phyloP scores from a whole-genome alignment of 2,329 filamentous ascomycete genomes.

The Orbilia blumenaviensis region DNA sequence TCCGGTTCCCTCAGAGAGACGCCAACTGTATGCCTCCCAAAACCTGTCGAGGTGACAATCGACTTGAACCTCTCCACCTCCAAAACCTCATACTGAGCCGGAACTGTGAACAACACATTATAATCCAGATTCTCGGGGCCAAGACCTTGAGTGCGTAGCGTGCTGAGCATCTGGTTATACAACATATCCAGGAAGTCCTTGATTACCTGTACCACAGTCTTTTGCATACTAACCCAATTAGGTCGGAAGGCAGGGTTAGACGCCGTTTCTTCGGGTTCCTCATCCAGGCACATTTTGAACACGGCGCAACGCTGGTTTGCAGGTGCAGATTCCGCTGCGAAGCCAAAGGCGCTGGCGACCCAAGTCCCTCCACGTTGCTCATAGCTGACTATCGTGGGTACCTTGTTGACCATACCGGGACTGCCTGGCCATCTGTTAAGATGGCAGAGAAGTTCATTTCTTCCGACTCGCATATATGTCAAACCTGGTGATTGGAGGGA shows the following conservation, averaged over 20 bases:
- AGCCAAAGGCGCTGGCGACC: slow-evolving; percentile 3
- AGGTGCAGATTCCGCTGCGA: slow-evolving; percentile 4
- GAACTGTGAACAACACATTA: slow-evolving; percentile 9
- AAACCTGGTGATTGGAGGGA: neutral
- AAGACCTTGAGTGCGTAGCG: neutral
- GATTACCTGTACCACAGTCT: neutral
- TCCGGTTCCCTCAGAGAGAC: slow-evolving; percentile 4
- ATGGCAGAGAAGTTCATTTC: slow-evolving; percentile 15
- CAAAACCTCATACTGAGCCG: neutral
- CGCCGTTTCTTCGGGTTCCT: neutral
- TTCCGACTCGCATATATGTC: slow-evolving; percentile 6
- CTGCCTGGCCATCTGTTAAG: slow-evolving; percentile 6
- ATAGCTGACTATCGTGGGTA: slow-evolving; percentile 11
- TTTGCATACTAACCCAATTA: neutral
- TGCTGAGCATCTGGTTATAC: slow-evolving; percentile 7
- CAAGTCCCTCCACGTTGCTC: neutral
- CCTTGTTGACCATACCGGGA: neutral
- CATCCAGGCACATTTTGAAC: slow-evolving; percentile 15
- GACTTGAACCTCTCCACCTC: slow-evolving; percentile 14
- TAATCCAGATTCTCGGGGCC: neutral
- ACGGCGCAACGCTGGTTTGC: slow-evolving; percentile 4
- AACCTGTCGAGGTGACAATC: neutral
- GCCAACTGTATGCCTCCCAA: neutral
- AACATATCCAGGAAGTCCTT: neutral
- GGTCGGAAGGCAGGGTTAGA: neutral